Evolutionary conservation across 139 green algal genomes (phyloP).

Genomic region (Deuterostichococcus epilithicus): DNA sequence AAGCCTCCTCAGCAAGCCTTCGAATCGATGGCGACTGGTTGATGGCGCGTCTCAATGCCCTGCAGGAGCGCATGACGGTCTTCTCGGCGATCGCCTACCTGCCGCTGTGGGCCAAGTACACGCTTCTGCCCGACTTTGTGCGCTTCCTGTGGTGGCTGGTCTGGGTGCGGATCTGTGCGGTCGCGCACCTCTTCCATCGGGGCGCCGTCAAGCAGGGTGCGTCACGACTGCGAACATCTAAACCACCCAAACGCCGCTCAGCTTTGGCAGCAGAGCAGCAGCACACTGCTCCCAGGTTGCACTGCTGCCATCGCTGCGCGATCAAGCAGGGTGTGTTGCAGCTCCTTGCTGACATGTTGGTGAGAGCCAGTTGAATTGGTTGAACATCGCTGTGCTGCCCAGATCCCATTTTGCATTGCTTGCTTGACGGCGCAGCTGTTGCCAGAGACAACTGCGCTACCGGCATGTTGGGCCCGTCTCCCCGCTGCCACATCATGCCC

Average conservation of each 20-base stretch:
- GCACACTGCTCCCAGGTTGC: not conserved
- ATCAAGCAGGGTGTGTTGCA: too few species aligned
- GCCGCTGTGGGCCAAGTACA: constrained; percentile 6
- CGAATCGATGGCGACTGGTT: not conserved
- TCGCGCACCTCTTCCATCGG: not conserved
- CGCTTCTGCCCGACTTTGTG: not conserved
- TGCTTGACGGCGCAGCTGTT: too few species aligned
- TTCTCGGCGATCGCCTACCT: not conserved
- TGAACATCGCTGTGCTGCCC: too few species aligned
- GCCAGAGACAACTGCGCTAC: too few species aligned
- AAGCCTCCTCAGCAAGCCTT: not conserved
- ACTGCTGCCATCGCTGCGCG: not conserved
- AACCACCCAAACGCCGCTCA: too few species aligned
- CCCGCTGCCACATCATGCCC: too few species aligned
- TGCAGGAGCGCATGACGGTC: not conserved
- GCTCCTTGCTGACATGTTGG: too few species aligned
- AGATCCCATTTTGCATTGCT: too few species aligned
- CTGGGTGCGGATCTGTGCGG: not conserved
- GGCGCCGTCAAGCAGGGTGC: not conserved
- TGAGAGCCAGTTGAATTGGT: too few species aligned
- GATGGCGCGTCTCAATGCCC: too few species aligned
- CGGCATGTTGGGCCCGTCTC: too few species aligned
- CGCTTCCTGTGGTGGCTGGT: constrained; percentile 6
- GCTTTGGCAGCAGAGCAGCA: not conserved
- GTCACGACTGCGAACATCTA: too few species aligned